These are phyloP conservation scores for Antrodiella citrinella DNA, from an alignment of 768 basidiomycete genomes.

Conservation along the genomic window DNA sequence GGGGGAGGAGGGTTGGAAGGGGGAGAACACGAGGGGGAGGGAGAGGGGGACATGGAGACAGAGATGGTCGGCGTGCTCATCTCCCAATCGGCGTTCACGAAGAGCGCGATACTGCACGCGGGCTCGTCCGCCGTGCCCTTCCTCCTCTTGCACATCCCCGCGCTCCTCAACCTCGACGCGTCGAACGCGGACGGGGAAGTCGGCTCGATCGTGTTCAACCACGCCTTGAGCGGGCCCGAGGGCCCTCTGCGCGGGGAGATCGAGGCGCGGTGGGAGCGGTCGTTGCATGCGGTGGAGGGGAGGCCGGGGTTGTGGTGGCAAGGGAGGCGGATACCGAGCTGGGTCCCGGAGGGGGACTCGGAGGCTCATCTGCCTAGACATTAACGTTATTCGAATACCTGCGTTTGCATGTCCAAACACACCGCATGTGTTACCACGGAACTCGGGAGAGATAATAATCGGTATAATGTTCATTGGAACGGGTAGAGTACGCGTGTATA, in stretches of 20 bases:
- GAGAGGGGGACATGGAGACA: slow-evolving; percentile 1
- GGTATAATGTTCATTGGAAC: no score
- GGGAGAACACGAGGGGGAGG: neutral
- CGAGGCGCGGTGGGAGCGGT: slow-evolving; percentile 62
- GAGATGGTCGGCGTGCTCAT: slow-evolving; percentile 67
- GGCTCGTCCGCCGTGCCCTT: slow-evolving; percentile 73
- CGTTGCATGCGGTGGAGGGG: slow-evolving; percentile 7
- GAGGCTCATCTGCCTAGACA: no score
- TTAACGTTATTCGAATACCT: no score
- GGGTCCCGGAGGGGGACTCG: neutral
- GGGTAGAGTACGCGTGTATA: no score
- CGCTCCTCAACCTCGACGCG: slow-evolving; percentile 11
- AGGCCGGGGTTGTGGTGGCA: slow-evolving; percentile 38
- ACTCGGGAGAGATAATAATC: no score
- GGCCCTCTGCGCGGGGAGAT: slow-evolving; percentile 54
- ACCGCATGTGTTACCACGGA: no score
- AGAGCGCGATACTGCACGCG: slow-evolving; percentile 57
- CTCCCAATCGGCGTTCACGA: slow-evolving; percentile 77
- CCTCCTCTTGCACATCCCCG: slow-evolving; percentile 71
- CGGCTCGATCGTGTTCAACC: slow-evolving; percentile 61
- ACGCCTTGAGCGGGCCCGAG: slow-evolving; percentile 44
- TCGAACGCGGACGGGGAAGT: slow-evolving; percentile 15
- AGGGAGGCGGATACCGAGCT: slow-evolving; percentile 24
- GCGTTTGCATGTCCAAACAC: no score
- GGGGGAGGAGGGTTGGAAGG: no score